Evolutionary conservation across 1,139 yeast genomes (phyloP).

Genomic region (Debaryomyces coudertii): DNA sequence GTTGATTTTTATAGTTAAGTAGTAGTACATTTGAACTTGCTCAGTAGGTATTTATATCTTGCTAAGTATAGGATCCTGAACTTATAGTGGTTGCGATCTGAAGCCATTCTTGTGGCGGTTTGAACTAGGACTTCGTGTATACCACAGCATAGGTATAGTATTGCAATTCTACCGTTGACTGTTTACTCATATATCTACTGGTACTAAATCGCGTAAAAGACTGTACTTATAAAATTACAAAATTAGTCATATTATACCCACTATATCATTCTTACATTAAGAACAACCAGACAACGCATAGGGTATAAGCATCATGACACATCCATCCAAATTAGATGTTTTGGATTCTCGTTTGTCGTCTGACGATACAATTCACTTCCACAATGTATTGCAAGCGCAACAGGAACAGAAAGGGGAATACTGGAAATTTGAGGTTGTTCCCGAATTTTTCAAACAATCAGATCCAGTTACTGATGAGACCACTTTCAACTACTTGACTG

Average conservation of each 20-base stretch:
- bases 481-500: constrained; percentile 40
- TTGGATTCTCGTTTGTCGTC: constrained; percentile 14
- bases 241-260: background rate
- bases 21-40: no score
- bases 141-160: background rate
- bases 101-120: no score
- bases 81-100: no score
- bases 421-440: constrained; percentile 46
- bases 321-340: constrained; percentile 23
- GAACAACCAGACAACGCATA: background rate
- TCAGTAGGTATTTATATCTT: no score
- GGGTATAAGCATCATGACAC: constrained; percentile 9
- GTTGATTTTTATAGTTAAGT: no score
- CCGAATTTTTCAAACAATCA: constrained; percentile 43
- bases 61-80: no score
- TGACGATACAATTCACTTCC: constrained; percentile 21
- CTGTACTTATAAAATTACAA: background rate
- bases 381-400: constrained; percentile 13
- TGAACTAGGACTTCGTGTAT: no score
- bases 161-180: background rate
- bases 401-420: constrained; percentile 17
- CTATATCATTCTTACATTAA: background rate
- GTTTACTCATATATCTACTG: background rate
- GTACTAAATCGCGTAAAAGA: background rate
- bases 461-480: constrained; percentile 38